A percentile compares a stretch with the other conserved stretches of the same genome.
Evolutionary conservation across 129 eudicot genomes (phyloP).

Genomic region (Tagetes patula): DNA sequence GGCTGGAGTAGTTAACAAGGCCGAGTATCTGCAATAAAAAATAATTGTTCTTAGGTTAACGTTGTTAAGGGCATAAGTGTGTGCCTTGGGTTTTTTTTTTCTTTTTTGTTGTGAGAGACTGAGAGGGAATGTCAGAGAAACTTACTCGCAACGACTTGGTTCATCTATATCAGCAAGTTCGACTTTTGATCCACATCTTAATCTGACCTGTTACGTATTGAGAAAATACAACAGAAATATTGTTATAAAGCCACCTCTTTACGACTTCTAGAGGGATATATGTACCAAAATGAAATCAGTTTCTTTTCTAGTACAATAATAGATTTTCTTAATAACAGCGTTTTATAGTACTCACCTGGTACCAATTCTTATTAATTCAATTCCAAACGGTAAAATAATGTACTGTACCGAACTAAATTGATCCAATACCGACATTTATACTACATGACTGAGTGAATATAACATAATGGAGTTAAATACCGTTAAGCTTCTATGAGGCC

Average conservation of each 20-base stretch:
- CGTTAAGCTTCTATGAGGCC: conserved; percentile 94
- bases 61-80: neutral
- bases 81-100: neutral
- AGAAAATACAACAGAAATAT: neutral
- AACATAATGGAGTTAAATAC: conserved; percentile 36
- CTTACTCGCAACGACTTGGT: conserved; percentile 99
- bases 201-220: conserved; percentile 56
- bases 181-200: conserved; percentile 91
- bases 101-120: too few relatives aligned
- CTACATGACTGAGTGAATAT: neutral
- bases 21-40: conserved; percentile 59
- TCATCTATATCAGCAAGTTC: conserved; percentile 88
- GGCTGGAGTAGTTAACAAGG: conserved; percentile 77
- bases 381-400: conserved; percentile 13
- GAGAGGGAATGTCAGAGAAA: neutral
- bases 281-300: neutral
- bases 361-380: neutral
- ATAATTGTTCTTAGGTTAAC: neutral
- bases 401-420: conserved; percentile 3
- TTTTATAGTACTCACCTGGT: neutral
- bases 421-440: neutral
- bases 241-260: conserved; percentile 14
- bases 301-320: neutral
- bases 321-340: too few relatives aligned
- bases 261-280: neutral